phyloP scores from a whole-genome alignment of 2,329 filamentous ascomycete species.

The Beauveria brongniartii region DNA sequence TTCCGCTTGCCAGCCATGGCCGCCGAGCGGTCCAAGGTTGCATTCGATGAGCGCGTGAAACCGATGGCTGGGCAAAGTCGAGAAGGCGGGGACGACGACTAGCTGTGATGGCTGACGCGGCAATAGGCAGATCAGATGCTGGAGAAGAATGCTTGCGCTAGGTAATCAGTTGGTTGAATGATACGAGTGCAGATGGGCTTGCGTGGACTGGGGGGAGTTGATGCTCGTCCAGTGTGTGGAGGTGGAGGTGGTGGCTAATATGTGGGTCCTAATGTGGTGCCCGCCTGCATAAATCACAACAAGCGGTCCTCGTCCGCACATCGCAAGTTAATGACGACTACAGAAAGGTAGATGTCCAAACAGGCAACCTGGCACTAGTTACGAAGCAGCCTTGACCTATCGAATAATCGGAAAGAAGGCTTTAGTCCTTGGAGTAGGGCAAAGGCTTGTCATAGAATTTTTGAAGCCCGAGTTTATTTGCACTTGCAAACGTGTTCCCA shows the following conservation, averaged over 20 bases:
- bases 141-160: no score
- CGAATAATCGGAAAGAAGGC: background rate
- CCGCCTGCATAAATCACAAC: no score
- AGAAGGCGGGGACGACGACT: background rate
- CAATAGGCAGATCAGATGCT: background rate
- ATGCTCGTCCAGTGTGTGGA: no score
- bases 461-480: background rate
- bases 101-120: background rate
- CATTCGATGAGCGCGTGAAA: background rate
- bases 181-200: no score
- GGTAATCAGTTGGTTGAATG: no score
- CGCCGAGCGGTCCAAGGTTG: background rate
- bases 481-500: background rate
- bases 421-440: background rate
- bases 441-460: background rate
- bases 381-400: background rate
- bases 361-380: background rate
- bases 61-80: no score
- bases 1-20: slow-evolving; percentile 22
- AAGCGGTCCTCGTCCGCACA: no score
- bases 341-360: background rate
- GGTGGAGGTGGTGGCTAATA: no score
- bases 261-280: no score
- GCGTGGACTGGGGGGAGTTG: no score
- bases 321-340: no score